Evolutionary conservation across 768 basidiomycete genomes (phyloP).

Genomic region (Termitomyces sp.): DNA sequence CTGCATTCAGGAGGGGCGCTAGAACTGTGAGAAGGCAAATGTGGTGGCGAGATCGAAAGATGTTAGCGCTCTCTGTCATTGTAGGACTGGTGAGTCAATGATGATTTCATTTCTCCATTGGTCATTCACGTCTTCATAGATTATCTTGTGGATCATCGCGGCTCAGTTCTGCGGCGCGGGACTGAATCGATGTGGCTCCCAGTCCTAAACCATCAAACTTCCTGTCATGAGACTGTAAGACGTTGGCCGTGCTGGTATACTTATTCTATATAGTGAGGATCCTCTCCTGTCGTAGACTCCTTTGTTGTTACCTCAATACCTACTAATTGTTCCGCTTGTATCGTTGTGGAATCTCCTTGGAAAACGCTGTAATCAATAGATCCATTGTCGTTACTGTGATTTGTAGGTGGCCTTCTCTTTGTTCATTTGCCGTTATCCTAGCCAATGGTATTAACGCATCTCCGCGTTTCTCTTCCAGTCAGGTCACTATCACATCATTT

Average conservation of each 20-base stretch:
- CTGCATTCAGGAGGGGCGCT: constrained; percentile 88
- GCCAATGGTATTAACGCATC: too few species aligned
- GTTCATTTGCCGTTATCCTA: too few species aligned
- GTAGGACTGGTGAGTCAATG: constrained; percentile 59
- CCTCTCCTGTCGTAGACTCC: neutral
- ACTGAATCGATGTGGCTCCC: constrained; percentile 60
- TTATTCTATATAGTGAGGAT: neutral
- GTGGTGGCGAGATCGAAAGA: constrained; percentile 86
- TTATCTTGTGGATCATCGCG: constrained; percentile 77
- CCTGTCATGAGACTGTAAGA: neutral
- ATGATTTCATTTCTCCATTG: constrained; percentile 4
- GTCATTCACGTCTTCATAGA: constrained; percentile 29
- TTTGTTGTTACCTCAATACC: too few species aligned
- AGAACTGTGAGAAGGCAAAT: constrained; percentile 77
- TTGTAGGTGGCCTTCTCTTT: too few species aligned
- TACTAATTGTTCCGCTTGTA: neutral
- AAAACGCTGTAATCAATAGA: too few species aligned
- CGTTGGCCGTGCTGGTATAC: neutral
- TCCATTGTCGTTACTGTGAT: too few species aligned
- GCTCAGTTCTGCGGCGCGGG: constrained; percentile 90
- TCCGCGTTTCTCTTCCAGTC: too few species aligned
- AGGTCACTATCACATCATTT: too few species aligned
- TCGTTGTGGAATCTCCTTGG: neutral
- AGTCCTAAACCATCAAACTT: constrained; percentile 6
- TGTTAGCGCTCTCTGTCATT: constrained; percentile 60